Evolutionary conservation across 75 land plant genomes (phyloP).

Genomic region (Larix kaempferi): DNA sequence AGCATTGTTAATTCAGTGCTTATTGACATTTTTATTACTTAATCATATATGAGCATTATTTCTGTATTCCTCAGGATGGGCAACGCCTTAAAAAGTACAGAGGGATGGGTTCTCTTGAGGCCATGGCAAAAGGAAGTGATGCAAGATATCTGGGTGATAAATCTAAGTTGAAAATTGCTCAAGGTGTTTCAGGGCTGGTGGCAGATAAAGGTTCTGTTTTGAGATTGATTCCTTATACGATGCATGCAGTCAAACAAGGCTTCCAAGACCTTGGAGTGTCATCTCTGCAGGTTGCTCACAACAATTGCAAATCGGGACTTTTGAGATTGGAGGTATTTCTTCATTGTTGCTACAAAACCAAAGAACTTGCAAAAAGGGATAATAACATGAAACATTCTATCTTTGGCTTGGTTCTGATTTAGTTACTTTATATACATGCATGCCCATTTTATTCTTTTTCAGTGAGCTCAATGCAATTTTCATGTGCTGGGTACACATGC

Average conservation of each 20-base stretch:
- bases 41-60: background rate
- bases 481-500: background rate
- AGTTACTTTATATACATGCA: background rate
- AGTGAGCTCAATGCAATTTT: background rate
- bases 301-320: conserved; percentile 35
- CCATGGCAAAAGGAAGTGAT: conserved; percentile 98
- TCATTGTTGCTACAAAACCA: background rate
- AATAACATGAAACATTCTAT: background rate
- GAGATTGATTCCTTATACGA: conserved; percentile 83
- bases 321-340: conserved; percentile 83
- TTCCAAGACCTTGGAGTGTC: conserved; percentile 94
- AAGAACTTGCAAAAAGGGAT: background rate
- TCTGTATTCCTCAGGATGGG: conserved; percentile 48
- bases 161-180: conserved; percentile 85
- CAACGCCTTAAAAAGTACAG: conserved; percentile 74
- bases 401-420: background rate
- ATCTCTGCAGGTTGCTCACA: conserved; percentile 71
- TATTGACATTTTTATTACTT: background rate
- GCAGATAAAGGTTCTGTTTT: conserved; percentile 92
- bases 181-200: conserved; percentile 96
- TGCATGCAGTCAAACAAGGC: conserved; percentile 99
- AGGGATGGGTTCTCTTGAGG: conserved; percentile 99
- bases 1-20: background rate
- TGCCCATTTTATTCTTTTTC: background rate
- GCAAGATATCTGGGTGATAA: conserved; percentile 89